These are phyloP conservation scores for Crinitomyces ghanaensis DNA, from an alignment of 805 yeast species.

Conservation along the genomic window DNA sequence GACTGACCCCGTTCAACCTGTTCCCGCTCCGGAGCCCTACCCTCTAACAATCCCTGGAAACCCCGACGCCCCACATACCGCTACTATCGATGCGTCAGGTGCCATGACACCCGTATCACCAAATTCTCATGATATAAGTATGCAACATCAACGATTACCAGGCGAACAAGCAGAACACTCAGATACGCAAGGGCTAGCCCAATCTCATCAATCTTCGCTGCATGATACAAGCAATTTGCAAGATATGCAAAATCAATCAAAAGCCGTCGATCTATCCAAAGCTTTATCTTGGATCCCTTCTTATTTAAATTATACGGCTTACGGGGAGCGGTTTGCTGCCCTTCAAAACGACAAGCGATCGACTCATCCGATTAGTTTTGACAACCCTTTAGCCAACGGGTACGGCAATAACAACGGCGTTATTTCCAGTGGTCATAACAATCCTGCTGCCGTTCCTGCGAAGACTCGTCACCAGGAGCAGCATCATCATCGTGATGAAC, in stretches of 20 bases:
- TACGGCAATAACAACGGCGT: neutral
- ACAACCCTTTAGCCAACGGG: conserved; percentile 2
- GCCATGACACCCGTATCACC: conserved; percentile 7
- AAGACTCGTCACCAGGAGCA: conserved; percentile 1
- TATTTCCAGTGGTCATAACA: neutral
- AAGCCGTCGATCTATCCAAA: neutral
- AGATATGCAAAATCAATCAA: neutral
- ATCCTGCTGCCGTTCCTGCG: neutral
- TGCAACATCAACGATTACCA: no score
- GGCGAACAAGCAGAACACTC: neutral
- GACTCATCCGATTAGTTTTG: no score
- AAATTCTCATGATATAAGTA: conserved; percentile 1
- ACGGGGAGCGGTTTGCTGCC: conserved; percentile 18
- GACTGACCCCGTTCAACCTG: conserved; percentile 9
- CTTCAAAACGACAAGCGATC: no score
- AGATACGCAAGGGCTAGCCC: no score
- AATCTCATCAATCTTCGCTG: neutral
- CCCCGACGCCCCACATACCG: conserved; percentile 1
- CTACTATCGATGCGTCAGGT: conserved; percentile 7
- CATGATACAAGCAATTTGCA: neutral
- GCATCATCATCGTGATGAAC: conserved; percentile 1
- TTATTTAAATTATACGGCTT: conserved; percentile 14
- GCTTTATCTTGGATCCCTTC: conserved; percentile 11
- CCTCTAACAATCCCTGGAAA: conserved; percentile 8
- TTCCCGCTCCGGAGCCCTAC: conserved; percentile 7